Percentiles rank a stretch among this genome's conserved stretches.
Conservation (phyloP, 2,329 filamentous ascomycete genomes). For the Alternaria atra region DNA sequence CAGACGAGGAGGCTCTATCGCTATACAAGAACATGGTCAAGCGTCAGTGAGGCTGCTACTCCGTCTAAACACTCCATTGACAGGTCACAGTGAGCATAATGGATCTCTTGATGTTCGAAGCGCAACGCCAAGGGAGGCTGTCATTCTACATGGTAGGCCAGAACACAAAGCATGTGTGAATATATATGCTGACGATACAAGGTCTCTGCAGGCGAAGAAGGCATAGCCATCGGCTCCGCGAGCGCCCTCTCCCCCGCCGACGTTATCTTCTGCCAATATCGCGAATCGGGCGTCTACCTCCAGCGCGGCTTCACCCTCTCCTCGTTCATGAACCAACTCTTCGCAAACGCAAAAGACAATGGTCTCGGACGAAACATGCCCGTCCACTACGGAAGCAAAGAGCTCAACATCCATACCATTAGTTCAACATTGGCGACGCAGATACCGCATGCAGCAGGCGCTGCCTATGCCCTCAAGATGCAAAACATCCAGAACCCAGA, state of each 20-base stretch:
- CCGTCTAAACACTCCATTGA: constrained; percentile 4
- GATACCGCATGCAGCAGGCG: constrained; percentile 86
- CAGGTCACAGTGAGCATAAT: constrained; percentile 73
- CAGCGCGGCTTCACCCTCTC: constrained; percentile 86
- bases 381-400: constrained; percentile 88
- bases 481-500: constrained; percentile 77
- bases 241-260: constrained; percentile 85
- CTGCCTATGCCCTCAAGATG: constrained; percentile 87
- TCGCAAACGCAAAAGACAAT: constrained; percentile 82
- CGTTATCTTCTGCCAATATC: constrained; percentile 92
- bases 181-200: constrained; percentile 28
- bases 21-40: constrained; percentile 73
- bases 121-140: constrained; percentile 90
- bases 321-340: constrained; percentile 95
- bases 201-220: constrained; percentile 89
- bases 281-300: constrained; percentile 89
- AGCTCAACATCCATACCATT: constrained; percentile 88
- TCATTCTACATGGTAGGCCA: constrained; percentile 92
- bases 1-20: constrained; percentile 66
- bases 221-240: constrained; percentile 87
- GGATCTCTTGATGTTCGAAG: constrained; percentile 98
- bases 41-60: constrained; percentile 45
- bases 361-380: constrained; percentile 95
- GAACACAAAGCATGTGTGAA: no score
- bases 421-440: constrained; percentile 88